A percentile compares a stretch with the other conserved stretches of the same genome.
Evolutionary conservation across 139 green algal genomes (phyloP).

Genomic region (Haematococcus lacustris): DNA sequence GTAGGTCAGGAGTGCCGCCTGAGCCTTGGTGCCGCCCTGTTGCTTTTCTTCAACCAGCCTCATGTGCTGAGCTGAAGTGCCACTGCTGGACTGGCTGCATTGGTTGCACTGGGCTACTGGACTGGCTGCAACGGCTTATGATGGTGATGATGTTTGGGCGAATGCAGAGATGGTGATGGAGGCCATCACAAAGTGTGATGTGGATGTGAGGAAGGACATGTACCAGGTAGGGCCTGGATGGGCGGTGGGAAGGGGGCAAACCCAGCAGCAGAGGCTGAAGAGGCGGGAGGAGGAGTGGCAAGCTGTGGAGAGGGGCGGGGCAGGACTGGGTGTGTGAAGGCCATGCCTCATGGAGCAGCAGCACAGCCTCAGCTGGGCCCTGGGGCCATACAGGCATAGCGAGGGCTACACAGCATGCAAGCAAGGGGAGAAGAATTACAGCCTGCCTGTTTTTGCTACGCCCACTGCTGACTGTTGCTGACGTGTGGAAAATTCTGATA

Average conservation of each 20-base stretch:
- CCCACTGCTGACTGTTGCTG: background rate
- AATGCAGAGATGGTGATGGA: slow-evolving; percentile 54
- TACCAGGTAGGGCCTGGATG: too few relatives aligned
- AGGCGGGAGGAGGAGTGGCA: background rate
- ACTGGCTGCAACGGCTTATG: too few relatives aligned
- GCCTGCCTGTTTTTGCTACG: background rate
- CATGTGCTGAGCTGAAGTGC: too few relatives aligned
- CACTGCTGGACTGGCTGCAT: too few relatives aligned
- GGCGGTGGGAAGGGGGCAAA: too few relatives aligned
- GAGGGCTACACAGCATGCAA: background rate
- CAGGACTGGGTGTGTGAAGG: background rate
- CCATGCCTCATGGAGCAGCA: background rate
- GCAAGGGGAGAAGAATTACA: background rate
- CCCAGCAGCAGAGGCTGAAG: background rate
- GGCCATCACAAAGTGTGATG: slow-evolving; percentile 70
- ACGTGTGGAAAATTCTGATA: background rate
- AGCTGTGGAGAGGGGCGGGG: too few relatives aligned
- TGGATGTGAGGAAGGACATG: slow-evolving; percentile 82
- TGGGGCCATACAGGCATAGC: background rate
- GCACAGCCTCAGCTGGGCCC: background rate
- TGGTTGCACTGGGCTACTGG: too few relatives aligned
- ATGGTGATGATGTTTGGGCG: too few relatives aligned
- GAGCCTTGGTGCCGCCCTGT: too few relatives aligned
- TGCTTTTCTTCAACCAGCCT: too few relatives aligned
- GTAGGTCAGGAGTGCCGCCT: too few relatives aligned